These are phyloP conservation scores for Lepidium africanum DNA, from an alignment of 345 rosid species.

Conservation along the genomic window DNA sequence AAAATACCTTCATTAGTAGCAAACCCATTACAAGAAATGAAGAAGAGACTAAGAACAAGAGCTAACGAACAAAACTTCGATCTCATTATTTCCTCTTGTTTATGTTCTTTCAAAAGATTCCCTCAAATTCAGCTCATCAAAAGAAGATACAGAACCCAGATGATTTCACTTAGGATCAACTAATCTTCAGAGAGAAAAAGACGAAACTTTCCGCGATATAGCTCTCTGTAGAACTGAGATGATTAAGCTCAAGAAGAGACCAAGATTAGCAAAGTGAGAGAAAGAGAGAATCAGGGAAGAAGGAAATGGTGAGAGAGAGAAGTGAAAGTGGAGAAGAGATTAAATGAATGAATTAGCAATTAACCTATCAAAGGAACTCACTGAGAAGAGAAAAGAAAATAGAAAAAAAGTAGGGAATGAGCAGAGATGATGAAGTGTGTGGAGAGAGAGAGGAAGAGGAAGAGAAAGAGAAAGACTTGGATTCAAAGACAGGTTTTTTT, in stretches of 20 bases:
- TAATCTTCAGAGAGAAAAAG: constrained; percentile 14
- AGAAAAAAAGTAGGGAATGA: neutral
- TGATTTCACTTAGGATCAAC: neutral
- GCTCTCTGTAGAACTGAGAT: neutral
- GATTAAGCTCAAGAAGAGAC: constrained; percentile 19
- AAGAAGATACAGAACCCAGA: neutral
- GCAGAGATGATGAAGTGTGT: constrained; percentile 26
- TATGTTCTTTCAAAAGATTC: constrained; percentile 5
- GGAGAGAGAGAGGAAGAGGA: neutral
- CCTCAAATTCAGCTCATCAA: constrained; percentile 20
- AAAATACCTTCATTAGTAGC: constrained; percentile 56
- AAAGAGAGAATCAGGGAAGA: constrained; percentile 6
- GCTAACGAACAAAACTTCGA: constrained; percentile 17
- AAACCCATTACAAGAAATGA: constrained; percentile 45
- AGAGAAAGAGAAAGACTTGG: constrained; percentile 45
- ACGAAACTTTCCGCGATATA: neutral
- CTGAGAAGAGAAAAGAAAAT: neutral
- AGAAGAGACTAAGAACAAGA: constrained; percentile 35
- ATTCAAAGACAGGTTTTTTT: constrained; percentile 65
- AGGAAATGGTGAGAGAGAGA: constrained; percentile 1
- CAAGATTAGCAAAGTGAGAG: constrained; percentile 13
- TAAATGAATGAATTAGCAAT: constrained; percentile 44
- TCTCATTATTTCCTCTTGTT: constrained; percentile 3
- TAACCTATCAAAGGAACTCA: constrained; percentile 43
- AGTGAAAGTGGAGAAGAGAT: neutral